Evolutionary conservation across 345 rosid species (phyloP).

Genomic region (Camelina neglecta): DNA sequence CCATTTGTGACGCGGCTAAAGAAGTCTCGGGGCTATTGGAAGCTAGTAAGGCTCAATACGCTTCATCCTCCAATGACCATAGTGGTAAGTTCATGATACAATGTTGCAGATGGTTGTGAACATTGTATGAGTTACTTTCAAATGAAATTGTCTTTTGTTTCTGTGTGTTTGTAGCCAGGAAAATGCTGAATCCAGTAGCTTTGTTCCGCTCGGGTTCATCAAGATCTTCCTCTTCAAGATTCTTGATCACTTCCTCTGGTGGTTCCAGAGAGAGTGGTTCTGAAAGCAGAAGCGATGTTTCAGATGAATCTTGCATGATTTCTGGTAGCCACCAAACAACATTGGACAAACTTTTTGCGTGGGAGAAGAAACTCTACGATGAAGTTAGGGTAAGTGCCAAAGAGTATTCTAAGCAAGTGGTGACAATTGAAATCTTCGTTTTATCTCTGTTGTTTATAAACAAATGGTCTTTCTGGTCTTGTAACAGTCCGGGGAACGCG

Average conservation of each 20-base stretch:
- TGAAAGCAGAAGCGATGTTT: conserved; percentile 49
- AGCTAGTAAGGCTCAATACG: conserved; percentile 72
- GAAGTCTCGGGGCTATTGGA: conserved; percentile 83
- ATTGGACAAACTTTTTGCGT: conserved; percentile 75
- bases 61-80: conserved; percentile 62
- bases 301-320: conserved; percentile 56
- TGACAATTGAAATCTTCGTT: neutral
- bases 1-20: conserved; percentile 68
- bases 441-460: neutral
- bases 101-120: neutral
- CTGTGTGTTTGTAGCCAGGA: conserved; percentile 62
- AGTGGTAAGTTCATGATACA: conserved; percentile 56
- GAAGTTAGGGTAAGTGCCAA: conserved; percentile 75
- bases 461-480: neutral
- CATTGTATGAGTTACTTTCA: neutral
- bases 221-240: conserved; percentile 82
- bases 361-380: conserved; percentile 98
- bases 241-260: conserved; percentile 61
- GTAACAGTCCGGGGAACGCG: conserved; percentile 78
- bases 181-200: conserved; percentile 93
- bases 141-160: neutral
- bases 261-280: conserved; percentile 64
- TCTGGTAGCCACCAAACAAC: conserved; percentile 88
- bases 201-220: conserved; percentile 89
- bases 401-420: neutral